Evolutionary conservation across 2,329 filamentous ascomycete genomes (phyloP).

Genomic region (Fusarium burgessii): DNA sequence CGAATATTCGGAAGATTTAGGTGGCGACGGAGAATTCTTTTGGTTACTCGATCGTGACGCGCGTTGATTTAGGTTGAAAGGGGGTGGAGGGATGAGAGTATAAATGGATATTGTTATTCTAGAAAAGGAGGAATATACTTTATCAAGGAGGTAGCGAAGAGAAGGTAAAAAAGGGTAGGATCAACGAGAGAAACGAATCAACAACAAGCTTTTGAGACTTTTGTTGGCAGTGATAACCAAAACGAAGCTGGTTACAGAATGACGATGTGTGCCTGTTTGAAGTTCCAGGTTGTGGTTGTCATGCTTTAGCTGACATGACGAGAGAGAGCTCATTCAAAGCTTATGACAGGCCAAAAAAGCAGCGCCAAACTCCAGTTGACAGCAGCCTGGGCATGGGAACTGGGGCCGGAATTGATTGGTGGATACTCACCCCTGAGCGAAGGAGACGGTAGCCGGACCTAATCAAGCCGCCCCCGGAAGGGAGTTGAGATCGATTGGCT

Average conservation of each 20-base stretch:
- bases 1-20: not conserved
- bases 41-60: conserved; percentile 14
- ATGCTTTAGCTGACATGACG: conserved; percentile 12
- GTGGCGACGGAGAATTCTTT: conserved; percentile 5
- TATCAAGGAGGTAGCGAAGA: not conserved
- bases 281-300: conserved; percentile 19
- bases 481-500: conserved; percentile 21
- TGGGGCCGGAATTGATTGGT: conserved; percentile 21
- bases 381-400: conserved; percentile 9
- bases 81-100: conserved; percentile 18
- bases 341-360: conserved; percentile 33
- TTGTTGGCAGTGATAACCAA: conserved; percentile 9
- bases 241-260: conserved; percentile 35
- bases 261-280: conserved; percentile 40
- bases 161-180: conserved; percentile 3
- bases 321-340: conserved; percentile 6
- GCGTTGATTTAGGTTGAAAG: conserved; percentile 19
- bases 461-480: conserved; percentile 5
- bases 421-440: conserved; percentile 34
- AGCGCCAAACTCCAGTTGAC: conserved; percentile 1
- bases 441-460: not conserved
- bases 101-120: conserved; percentile 3
- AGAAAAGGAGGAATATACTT: conserved; percentile 22
- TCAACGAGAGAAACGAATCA: conserved; percentile 7
- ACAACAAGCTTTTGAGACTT: not conserved